Conservation (phyloP, 148 eudicot genomes). For the Camellia japonica region DNA sequence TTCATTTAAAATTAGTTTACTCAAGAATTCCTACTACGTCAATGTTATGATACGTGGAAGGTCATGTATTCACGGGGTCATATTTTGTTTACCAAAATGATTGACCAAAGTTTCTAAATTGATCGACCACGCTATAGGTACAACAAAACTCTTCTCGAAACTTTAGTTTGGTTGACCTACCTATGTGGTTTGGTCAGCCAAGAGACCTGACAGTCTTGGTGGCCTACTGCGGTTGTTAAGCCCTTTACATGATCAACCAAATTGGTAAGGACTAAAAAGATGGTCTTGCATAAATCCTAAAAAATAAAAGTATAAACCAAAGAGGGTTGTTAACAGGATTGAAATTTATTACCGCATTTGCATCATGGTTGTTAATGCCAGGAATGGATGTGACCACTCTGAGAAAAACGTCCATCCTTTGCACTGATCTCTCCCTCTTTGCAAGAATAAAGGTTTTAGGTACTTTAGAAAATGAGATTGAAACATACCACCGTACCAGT, state of each 20-base stretch:
- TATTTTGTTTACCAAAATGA: too few relatives aligned
- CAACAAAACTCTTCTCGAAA: too few relatives aligned
- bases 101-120: too few relatives aligned
- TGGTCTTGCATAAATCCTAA: neutral
- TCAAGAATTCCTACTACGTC: too few relatives aligned
- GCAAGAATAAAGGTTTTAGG: neutral
- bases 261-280: neutral
- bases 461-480: neutral
- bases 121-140: too few relatives aligned
- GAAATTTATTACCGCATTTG: conserved; percentile 60
- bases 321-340: neutral
- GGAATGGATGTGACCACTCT: conserved; percentile 85
- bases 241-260: neutral
- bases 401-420: conserved; percentile 70
- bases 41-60: too few relatives aligned
- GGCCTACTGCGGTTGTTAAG: too few relatives aligned
- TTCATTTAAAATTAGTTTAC: too few relatives aligned
- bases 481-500: conserved; percentile 10
- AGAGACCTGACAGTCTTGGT: too few relatives aligned
- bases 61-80: too few relatives aligned
- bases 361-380: conserved; percentile 85
- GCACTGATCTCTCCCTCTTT: conserved; percentile 81
- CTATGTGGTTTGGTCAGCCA: too few relatives aligned
- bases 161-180: too few relatives aligned
- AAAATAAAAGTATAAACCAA: conserved; percentile 3